Percentiles rank a stretch among this genome's conserved stretches.
These are phyloP conservation scores for Aristolochia contorta DNA, from an alignment of 164 flowering plant genomes.

Conservation along the genomic window DNA sequence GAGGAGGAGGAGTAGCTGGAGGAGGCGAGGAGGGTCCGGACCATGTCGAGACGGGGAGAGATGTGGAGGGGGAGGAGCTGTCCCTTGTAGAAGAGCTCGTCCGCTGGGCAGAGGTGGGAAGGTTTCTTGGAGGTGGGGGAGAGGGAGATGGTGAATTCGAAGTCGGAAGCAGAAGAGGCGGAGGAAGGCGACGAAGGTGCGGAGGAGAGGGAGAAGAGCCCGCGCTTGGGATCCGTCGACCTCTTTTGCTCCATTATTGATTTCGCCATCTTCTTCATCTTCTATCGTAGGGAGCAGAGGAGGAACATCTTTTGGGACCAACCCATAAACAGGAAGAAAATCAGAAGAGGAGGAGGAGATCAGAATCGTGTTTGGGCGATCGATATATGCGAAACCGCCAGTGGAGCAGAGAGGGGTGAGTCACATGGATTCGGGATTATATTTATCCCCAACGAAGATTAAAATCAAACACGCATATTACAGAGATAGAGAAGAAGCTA, in stretches of 20 bases:
- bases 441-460: too few relatives aligned
- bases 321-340: too few relatives aligned
- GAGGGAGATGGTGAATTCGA: slow-evolving; percentile 71
- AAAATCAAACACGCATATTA: too few relatives aligned
- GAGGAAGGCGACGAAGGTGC: slow-evolving; percentile 59
- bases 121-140: slow-evolving; percentile 47
- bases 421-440: too few relatives aligned
- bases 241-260: too few relatives aligned
- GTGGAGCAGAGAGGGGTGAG: too few relatives aligned
- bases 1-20: slow-evolving; percentile 37
- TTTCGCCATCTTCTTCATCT: background rate
- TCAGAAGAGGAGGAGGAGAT: too few relatives aligned
- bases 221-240: too few relatives aligned
- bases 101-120: slow-evolving; percentile 61
- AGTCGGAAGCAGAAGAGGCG: slow-evolving; percentile 81
- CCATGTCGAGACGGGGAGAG: slow-evolving; percentile 81
- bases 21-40: slow-evolving; percentile 60
- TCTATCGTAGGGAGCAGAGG: background rate
- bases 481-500: too few relatives aligned
- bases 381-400: too few relatives aligned
- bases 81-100: slow-evolving; percentile 92
- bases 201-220: background rate
- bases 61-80: slow-evolving; percentile 82
- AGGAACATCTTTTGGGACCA: too few relatives aligned
- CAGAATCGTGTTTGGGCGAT: too few relatives aligned